A percentile compares a stretch with the other conserved stretches of the same genome.
Evolutionary conservation across 768 basidiomycete species (phyloP).

Genomic region (Kwoniella newhampshirensis): DNA sequence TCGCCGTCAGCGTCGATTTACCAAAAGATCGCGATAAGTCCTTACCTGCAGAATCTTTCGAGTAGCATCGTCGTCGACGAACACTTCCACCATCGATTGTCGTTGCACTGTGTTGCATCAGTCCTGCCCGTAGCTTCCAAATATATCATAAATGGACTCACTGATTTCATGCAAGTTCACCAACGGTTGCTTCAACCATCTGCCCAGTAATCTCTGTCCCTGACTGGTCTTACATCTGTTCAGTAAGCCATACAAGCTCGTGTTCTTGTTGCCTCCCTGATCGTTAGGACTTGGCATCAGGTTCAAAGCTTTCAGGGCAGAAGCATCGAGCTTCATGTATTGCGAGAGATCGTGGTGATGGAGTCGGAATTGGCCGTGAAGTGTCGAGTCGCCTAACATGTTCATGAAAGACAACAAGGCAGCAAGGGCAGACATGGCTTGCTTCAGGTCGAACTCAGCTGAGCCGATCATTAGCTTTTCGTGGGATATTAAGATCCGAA

Average conservation of each 20-base stretch:
- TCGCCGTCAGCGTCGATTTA: no score
- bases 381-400: slow-evolving; percentile 72
- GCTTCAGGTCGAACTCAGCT: slow-evolving; percentile 76
- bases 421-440: slow-evolving; percentile 74
- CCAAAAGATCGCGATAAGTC: no score
- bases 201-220: slow-evolving; percentile 78
- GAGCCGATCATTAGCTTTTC: neutral
- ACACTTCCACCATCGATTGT: slow-evolving; percentile 81
- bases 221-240: slow-evolving; percentile 97
- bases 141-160: slow-evolving; percentile 54
- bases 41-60: slow-evolving; percentile 72
- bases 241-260: slow-evolving; percentile 80
- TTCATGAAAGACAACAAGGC: slow-evolving; percentile 80
- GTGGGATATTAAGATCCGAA: neutral
- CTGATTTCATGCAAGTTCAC: slow-evolving; percentile 91
- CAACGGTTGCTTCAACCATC: slow-evolving; percentile 94
- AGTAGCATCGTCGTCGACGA: slow-evolving; percentile 69
- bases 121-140: neutral
- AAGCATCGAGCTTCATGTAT: slow-evolving; percentile 95
- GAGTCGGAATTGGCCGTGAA: slow-evolving; percentile 76
- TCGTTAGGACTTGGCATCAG: slow-evolving; percentile 72
- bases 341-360: slow-evolving; percentile 85
- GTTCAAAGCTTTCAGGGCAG: slow-evolving; percentile 84
- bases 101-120: slow-evolving; percentile 63
- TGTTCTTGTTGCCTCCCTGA: slow-evolving; percentile 69